Evolutionary conservation across 2,329 filamentous ascomycete genomes (phyloP).

Genomic region (Pseudopyrenochaeta lycopersici): DNA sequence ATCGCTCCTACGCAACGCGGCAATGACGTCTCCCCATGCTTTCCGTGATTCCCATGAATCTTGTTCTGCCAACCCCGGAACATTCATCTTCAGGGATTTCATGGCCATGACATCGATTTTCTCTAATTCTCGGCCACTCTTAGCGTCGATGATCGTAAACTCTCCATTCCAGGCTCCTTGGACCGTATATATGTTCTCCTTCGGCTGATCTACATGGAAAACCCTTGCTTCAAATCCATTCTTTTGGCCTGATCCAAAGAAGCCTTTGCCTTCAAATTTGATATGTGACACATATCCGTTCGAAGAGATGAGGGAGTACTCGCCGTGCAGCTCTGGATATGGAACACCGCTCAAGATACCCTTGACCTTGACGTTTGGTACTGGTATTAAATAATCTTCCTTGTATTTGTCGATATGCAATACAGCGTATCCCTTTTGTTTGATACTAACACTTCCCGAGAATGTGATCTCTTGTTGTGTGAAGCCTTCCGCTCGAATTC

Average conservation of each 20-base stretch:
- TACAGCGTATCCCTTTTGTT: slow-evolving; percentile 58
- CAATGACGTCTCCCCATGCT: slow-evolving; percentile 54
- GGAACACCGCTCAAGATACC: slow-evolving; percentile 54
- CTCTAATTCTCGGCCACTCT: slow-evolving; percentile 47
- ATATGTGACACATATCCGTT: slow-evolving; percentile 54
- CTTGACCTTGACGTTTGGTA: slow-evolving; percentile 57
- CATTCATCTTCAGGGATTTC: slow-evolving; percentile 27
- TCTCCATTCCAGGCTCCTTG: slow-evolving; percentile 54
- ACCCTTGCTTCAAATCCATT: slow-evolving; percentile 53
- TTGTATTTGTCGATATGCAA: slow-evolving; percentile 54
- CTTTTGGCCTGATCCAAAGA: slow-evolving; percentile 52
- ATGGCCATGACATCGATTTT: slow-evolving; percentile 42
- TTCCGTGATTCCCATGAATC: slow-evolving; percentile 57
- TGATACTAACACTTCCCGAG: slow-evolving; percentile 55
- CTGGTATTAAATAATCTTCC: slow-evolving; percentile 56
- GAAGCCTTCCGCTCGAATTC: slow-evolving; percentile 56
- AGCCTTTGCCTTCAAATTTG: slow-evolving; percentile 55
- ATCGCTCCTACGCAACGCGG: slow-evolving; percentile 49
- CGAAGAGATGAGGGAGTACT: slow-evolving; percentile 53
- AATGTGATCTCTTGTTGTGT: slow-evolving; percentile 59
- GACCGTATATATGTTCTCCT: slow-evolving; percentile 47
- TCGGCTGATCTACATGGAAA: slow-evolving; percentile 45
- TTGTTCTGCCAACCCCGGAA: slow-evolving; percentile 46
- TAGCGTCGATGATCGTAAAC: slow-evolving; percentile 49
- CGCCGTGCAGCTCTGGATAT: slow-evolving; percentile 55